A percentile compares a stretch with the other conserved stretches of the same genome.
Evolutionary conservation across 257 asterid species (phyloP).

Genomic region (Solanum pennellii): DNA sequence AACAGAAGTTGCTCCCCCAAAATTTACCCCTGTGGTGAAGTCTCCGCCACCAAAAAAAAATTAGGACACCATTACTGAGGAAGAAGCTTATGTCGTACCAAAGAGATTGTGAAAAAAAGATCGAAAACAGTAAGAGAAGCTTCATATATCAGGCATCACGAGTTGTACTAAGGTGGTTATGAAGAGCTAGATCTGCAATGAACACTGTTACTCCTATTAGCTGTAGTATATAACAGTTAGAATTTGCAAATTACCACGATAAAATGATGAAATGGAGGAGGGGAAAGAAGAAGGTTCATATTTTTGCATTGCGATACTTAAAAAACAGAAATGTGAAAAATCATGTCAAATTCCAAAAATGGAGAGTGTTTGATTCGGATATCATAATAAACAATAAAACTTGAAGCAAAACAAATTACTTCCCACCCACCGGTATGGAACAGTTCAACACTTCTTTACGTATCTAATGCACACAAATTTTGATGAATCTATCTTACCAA

Average conservation of each 20-base stretch:
- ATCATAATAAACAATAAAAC: not conserved
- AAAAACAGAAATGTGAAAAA: no score
- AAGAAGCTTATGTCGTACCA: conserved; percentile 25
- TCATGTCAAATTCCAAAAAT: no score
- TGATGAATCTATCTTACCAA: no score
- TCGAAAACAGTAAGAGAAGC: not conserved
- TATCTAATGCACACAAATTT: no score
- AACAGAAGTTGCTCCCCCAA: conserved; percentile 59
- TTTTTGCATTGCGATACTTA: no score
- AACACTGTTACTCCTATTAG: not conserved
- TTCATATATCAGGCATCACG: not conserved
- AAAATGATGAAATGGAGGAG: no score
- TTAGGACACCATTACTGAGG: conserved; percentile 50
- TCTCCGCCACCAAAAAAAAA: conserved; percentile 22
- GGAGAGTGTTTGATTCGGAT: not conserved
- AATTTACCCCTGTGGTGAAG: conserved; percentile 23
- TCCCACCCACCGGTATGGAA: not conserved
- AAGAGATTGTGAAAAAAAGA: not conserved
- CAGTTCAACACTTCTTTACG: no score
- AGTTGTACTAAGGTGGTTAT: not conserved
- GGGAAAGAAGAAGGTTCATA: no score
- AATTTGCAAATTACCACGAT: not conserved
- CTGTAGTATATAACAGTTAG: not conserved
- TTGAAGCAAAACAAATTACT: no score
- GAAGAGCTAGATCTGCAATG: not conserved